Percentiles rank a stretch among this genome's conserved stretches.
These are phyloP conservation scores for Bidens hawaiensis DNA, from an alignment of 140 eudicot genomes.

Conservation along the genomic window DNA sequence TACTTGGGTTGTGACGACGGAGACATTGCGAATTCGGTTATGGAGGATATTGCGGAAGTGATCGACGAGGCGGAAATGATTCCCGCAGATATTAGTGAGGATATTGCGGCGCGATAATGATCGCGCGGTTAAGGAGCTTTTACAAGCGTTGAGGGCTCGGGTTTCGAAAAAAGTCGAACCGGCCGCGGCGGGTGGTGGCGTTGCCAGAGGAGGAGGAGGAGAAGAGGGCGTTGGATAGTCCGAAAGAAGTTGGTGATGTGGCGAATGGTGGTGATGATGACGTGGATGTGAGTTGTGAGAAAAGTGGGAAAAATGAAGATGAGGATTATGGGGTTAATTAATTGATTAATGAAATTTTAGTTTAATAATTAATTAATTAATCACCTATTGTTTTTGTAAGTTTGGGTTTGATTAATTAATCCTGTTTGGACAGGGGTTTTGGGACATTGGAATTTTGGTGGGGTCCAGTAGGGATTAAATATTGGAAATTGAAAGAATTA, in stretches of 20 bases:
- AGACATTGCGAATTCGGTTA: conserved; percentile 29
- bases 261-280: conserved; percentile 29
- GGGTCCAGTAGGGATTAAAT: too few relatives aligned
- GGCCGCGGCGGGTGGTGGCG: conserved; percentile 1
- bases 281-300: conserved; percentile 13
- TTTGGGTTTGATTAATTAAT: conserved; percentile 22
- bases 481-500: too few relatives aligned
- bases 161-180: conserved; percentile 36
- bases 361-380: conserved; percentile 10
- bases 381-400: conserved; percentile 1
- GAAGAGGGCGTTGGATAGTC: conserved; percentile 82
- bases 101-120: conserved; percentile 60
- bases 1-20: conserved; percentile 58
- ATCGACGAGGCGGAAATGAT: conserved; percentile 69
- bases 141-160: conserved; percentile 50
- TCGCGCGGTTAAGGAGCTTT: conserved; percentile 55
- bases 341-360: background rate
- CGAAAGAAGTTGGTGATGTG: conserved; percentile 36
- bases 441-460: conserved; percentile 26
- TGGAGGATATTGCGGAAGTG: conserved; percentile 43
- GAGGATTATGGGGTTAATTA: conserved; percentile 23
- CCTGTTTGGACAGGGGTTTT: conserved; percentile 25
- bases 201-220: conserved; percentile 67
- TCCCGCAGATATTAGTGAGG: conserved; percentile 93
- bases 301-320: conserved; percentile 27